Conservation (phyloP, 176 grass and related monocot species). For the Lolium rigidum region DNA sequence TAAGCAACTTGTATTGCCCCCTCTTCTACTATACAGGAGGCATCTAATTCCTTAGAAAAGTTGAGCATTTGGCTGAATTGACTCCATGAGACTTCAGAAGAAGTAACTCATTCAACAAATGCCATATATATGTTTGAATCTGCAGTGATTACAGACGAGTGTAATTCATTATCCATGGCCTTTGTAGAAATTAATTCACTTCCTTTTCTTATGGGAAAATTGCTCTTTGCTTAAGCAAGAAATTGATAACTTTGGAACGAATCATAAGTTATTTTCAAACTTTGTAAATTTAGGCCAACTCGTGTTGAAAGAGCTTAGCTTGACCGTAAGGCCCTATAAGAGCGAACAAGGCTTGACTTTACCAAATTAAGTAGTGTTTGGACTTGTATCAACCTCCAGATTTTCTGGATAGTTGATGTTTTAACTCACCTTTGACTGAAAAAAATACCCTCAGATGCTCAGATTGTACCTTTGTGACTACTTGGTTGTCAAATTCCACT, state of each 20-base stretch:
- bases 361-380: neutral
- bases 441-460: neutral
- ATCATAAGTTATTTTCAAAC: neutral
- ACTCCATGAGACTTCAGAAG: neutral
- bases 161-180: neutral
- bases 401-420: neutral
- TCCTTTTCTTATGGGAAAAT: conserved; percentile 5
- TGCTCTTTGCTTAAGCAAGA: neutral
- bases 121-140: neutral
- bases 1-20: neutral
- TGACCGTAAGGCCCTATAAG: neutral
- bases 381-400: neutral
- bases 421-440: neutral
- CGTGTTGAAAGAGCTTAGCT: neutral
- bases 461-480: neutral
- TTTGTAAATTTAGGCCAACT: neutral
- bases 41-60: neutral
- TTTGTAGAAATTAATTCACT: conserved; percentile 1
- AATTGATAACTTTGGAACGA: neutral
- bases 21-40: conserved; percentile 4
- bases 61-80: conserved; percentile 1
- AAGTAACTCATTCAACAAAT: conserved; percentile 2
- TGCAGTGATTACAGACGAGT: neutral
- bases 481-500: neutral
- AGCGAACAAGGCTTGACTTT: neutral